A percentile compares a stretch with the other conserved stretches of the same genome.
phyloP scores from a whole-genome alignment of 2,329 filamentous ascomycete species.

The Orbilia ellipsospora region DNA sequence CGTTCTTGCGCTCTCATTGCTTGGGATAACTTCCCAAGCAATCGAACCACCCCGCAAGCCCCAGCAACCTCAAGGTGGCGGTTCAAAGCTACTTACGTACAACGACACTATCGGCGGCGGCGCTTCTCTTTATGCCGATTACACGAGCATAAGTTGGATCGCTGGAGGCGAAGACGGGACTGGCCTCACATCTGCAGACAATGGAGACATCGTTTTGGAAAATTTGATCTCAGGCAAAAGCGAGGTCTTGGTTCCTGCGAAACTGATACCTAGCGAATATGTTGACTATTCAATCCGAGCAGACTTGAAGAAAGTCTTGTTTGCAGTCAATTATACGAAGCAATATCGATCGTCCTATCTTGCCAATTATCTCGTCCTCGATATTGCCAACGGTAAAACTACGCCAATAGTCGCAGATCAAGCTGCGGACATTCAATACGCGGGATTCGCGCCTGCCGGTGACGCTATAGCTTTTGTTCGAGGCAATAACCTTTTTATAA shows the following conservation, averaged over 20 bases:
- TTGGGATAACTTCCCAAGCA: slow-evolving; percentile 58
- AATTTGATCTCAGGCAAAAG: slow-evolving; percentile 71
- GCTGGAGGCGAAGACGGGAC: slow-evolving; percentile 70
- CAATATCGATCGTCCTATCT: slow-evolving; percentile 76
- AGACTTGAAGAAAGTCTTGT: slow-evolving; percentile 70
- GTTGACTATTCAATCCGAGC: slow-evolving; percentile 72
- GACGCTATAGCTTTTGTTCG: slow-evolving; percentile 75
- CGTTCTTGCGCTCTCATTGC: slow-evolving; percentile 39
- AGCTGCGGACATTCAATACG: slow-evolving; percentile 74
- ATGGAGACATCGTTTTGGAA: slow-evolving; percentile 67
- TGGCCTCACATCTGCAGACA: slow-evolving; percentile 65
- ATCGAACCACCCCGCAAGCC: slow-evolving; percentile 68
- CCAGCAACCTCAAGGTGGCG: slow-evolving; percentile 69
- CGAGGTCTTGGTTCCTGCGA: slow-evolving; percentile 70
- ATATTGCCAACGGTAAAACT: slow-evolving; percentile 69
- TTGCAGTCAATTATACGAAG: slow-evolving; percentile 74
- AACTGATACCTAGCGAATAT: slow-evolving; percentile 67
- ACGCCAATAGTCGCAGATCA: slow-evolving; percentile 71
- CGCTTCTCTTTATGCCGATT: slow-evolving; percentile 64
- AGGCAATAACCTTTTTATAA: slow-evolving; percentile 73
- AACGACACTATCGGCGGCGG: slow-evolving; percentile 69
- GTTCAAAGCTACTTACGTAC: slow-evolving; percentile 70
- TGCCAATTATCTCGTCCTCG: slow-evolving; percentile 73
- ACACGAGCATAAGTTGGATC: slow-evolving; percentile 70
- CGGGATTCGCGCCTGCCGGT: slow-evolving; percentile 70